Evolutionary conservation across 177 flowering plant genomes (phyloP), one percentile per base, ranked within the genome.

Genomic region (Vitis hybrid): DNA sequence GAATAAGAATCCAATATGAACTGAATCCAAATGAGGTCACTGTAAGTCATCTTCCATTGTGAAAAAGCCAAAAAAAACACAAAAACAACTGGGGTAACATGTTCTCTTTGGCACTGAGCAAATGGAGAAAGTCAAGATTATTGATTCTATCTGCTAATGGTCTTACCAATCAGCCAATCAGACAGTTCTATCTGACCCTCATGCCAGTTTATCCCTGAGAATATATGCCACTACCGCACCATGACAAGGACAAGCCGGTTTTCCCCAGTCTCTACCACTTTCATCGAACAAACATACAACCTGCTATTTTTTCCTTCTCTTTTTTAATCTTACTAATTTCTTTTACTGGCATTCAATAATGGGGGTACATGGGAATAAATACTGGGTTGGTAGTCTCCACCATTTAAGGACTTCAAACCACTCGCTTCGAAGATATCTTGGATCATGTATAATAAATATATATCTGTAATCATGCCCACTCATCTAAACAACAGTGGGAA

Each of bases 301-400:
- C 58, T 54, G 18, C 17, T 54, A 54, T 14, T 54, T 54, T 24
- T 54, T 54, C 58, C 58, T 54, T n/a, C 17, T 14, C 5, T 15
- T 17, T 54, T 31, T 3, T 14, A 11, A 22, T 61, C n/a, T n/a
- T 3, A 62, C 10, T 31, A 24, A 11, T 62, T 62, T 49, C 33
- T 31, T 62, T 62, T 62, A 31, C 9, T 14, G 15, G 51, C 65
- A 62, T 15, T 20, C 14, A 7, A 61, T 61, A 63, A 51, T 58
- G 58, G 60, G 59, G 65, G 65, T 56, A 17, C 52, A 47, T 61
- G 68, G 57, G 57, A 47, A 64, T 73, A 67, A 53, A 61, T 73
- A 66, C 67, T 53, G 28, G 20, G 9, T 14, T 44, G 20, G 50
- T 20, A 61, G 76, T 67, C 38, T 56, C 67, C 66, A 4, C 9